phyloP scores from a whole-genome alignment of 2,329 filamentous ascomycete species.

The Claviceps sp. region DNA sequence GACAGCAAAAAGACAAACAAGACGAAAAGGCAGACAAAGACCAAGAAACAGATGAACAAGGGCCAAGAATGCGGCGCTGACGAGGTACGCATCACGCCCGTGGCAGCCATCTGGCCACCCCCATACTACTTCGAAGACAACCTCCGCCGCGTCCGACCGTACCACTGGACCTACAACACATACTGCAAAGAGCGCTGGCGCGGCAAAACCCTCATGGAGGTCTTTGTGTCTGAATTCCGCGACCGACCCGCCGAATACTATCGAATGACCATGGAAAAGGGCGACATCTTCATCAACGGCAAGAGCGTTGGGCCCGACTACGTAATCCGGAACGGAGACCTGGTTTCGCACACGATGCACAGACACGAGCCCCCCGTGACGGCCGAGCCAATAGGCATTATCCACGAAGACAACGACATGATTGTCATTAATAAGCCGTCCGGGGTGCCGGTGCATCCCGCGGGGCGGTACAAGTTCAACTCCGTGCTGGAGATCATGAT shows the following conservation, averaged over 20 bases:
- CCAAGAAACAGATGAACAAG: neutral
- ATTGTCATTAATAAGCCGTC: conserved; percentile 96
- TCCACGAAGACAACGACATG: conserved; percentile 86
- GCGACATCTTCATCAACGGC: conserved; percentile 70
- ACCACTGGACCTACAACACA: conserved; percentile 90
- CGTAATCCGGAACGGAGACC: conserved; percentile 72
- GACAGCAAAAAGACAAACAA: neutral
- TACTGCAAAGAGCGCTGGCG: conserved; percentile 92
- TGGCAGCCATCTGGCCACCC: conserved; percentile 28
- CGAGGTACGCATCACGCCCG: neutral
- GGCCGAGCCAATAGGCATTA: conserved; percentile 60
- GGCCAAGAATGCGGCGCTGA: neutral
- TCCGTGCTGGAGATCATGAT: conserved; percentile 89
- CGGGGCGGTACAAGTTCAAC: conserved; percentile 92
- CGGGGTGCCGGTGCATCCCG: conserved; percentile 87
- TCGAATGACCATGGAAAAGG: conserved; percentile 65
- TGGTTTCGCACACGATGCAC: conserved; percentile 87
- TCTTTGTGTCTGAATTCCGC: conserved; percentile 85
- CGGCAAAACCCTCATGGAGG: conserved; percentile 64
- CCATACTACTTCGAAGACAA: conserved; percentile 80
- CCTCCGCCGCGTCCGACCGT: conserved; percentile 70
- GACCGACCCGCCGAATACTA: conserved; percentile 83
- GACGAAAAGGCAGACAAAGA: neutral
- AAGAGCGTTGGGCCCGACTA: conserved; percentile 54
- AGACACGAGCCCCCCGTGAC: conserved; percentile 92